Evolutionary conservation across 257 asterid species (phyloP).

Genomic region (Fraxinus quadrangulata): DNA sequence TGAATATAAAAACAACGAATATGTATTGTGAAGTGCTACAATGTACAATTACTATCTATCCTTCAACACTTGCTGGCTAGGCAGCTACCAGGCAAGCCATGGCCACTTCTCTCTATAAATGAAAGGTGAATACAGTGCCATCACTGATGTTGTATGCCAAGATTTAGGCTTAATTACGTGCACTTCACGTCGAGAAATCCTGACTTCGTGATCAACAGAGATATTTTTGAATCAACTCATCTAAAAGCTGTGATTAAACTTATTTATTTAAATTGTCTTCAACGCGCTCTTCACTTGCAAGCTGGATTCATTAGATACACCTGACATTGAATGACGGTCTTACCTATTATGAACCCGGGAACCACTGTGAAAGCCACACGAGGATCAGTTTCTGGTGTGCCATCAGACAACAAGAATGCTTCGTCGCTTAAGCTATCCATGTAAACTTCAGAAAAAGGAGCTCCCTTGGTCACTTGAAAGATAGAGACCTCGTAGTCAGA

Average conservation of each 20-base stretch:
- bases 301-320: slow-evolving; percentile 46
- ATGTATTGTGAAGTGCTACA: background rate
- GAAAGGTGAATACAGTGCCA: background rate
- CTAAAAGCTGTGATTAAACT: background rate
- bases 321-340: slow-evolving; percentile 60
- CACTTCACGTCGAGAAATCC: background rate
- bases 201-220: background rate
- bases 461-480: slow-evolving; percentile 53
- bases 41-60: background rate
- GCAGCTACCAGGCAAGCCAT: background rate
- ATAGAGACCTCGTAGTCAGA: slow-evolving; percentile 50
- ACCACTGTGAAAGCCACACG: slow-evolving; percentile 70
- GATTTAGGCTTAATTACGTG: background rate
- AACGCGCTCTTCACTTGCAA: background rate
- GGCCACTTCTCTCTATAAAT: background rate
- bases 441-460: slow-evolving; percentile 71
- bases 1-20: too few relatives aligned
- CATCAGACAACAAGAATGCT: slow-evolving; percentile 44
- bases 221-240: background rate
- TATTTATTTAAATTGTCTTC: too few relatives aligned
- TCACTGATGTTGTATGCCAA: background rate
- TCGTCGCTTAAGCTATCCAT: slow-evolving; percentile 79
- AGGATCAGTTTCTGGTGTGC: slow-evolving; percentile 40
- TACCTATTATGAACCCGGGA: slow-evolving; percentile 73
- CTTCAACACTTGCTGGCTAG: background rate